Conservation (phyloP, 2,329 filamentous ascomycete genomes). For the Paraphaeosphaeria sporulosa region DNA sequence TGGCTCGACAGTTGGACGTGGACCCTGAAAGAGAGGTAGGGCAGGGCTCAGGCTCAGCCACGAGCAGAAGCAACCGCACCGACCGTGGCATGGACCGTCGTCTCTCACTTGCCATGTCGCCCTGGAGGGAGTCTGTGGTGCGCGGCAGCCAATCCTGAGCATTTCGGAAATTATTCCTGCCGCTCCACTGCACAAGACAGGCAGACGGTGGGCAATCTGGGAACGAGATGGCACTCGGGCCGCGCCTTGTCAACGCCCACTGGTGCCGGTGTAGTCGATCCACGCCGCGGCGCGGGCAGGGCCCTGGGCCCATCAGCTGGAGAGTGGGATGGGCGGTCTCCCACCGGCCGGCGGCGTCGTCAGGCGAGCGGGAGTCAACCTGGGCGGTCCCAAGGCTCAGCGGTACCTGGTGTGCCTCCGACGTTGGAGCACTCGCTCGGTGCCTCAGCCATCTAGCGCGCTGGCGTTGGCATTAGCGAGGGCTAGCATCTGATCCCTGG, state of each 20-base stretch:
- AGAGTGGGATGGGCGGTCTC: slow-evolving; percentile 5
- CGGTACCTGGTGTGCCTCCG: too few species aligned
- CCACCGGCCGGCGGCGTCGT: too few species aligned
- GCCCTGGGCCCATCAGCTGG: not conserved
- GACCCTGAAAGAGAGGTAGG: slow-evolving; percentile 10
- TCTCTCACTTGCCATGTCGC: slow-evolving; percentile 10
- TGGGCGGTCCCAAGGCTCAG: too few species aligned
- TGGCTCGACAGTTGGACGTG: slow-evolving; percentile 1
- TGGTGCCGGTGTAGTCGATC: not conserved
- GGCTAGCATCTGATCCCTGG: slow-evolving; percentile 12
- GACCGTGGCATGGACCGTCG: slow-evolving; percentile 4
- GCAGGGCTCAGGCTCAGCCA: slow-evolving; percentile 2
- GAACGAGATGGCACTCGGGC: slow-evolving; percentile 1
- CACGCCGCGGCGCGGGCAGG: too few species aligned
- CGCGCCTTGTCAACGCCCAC: not conserved
- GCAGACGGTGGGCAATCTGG: not conserved
- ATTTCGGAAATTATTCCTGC: slow-evolving; percentile 16
- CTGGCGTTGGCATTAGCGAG: slow-evolving; percentile 24
- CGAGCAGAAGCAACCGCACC: slow-evolving; percentile 8
- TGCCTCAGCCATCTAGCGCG: slow-evolving; percentile 21
- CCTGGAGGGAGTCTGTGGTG: not conserved
- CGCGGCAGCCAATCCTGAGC: slow-evolving; percentile 1
- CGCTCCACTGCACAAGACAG: slow-evolving; percentile 9
- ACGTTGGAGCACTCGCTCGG: slow-evolving; percentile 30
- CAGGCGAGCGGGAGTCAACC: too few species aligned